Percentiles rank a stretch among this genome's conserved stretches.
These are phyloP conservation scores for Neurospora sp. DNA, from an alignment of 495 filamentous ascomycete genomes.

Conservation along the genomic window DNA sequence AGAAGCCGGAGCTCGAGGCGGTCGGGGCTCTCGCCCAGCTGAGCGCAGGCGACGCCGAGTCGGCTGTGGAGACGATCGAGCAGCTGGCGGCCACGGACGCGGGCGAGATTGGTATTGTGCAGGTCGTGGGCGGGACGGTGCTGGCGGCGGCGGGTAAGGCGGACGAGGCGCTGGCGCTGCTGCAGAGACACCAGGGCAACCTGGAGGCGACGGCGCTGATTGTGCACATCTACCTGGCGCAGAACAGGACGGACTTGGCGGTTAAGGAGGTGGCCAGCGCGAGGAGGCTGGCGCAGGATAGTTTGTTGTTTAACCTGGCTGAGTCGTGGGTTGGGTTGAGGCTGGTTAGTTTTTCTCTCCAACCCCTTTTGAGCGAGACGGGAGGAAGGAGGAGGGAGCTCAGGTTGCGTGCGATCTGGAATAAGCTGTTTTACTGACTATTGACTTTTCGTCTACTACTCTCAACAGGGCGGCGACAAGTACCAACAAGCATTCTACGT, in stretches of 20 bases:
- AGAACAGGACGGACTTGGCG: slow-evolving; percentile 84
- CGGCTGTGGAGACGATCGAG: no score
- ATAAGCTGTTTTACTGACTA: neutral
- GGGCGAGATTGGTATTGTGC: slow-evolving; percentile 68
- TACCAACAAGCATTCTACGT: slow-evolving; percentile 98
- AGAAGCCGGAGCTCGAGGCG: no score
- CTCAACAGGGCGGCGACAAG: slow-evolving; percentile 71
- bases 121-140: slow-evolving; percentile 68
- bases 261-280: slow-evolving; percentile 83
- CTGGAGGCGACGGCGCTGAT: slow-evolving; percentile 61
- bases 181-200: slow-evolving; percentile 78
- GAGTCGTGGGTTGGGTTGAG: slow-evolving; percentile 92
- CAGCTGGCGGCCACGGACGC: slow-evolving; percentile 19
- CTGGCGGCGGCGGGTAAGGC: slow-evolving; percentile 63
- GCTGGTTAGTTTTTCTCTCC: slow-evolving; percentile 46
- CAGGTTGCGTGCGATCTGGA: neutral
- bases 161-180: slow-evolving; percentile 71
- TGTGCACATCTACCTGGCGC: slow-evolving; percentile 82
- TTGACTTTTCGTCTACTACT: neutral
- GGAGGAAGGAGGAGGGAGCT: no score
- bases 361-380: neutral
- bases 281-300: slow-evolving; percentile 92
- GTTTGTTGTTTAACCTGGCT: slow-evolving; percentile 82
- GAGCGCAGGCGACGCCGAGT: no score
- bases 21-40: no score